Percentiles rank a stretch among this genome's conserved stretches.
phyloP scores from a whole-genome alignment of 257 asterid genomes.

The Solanum rostratum region DNA sequence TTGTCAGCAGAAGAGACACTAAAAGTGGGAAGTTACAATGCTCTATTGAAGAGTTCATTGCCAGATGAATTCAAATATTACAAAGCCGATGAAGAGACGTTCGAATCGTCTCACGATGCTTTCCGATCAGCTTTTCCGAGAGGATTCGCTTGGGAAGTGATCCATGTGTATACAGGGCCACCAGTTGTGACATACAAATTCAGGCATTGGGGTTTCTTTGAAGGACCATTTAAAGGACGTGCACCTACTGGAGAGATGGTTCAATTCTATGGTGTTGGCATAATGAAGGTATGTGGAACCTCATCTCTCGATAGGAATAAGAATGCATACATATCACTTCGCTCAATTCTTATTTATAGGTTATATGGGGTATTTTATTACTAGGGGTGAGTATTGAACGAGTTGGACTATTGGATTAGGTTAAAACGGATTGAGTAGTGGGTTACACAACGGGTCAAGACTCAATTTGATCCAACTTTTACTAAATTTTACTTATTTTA shows the following conservation, averaged over 20 bases:
- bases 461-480: too few species aligned
- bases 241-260: constrained; percentile 68
- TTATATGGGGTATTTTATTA: too few species aligned
- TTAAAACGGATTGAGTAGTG: too few species aligned
- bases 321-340: too few species aligned
- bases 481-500: too few species aligned
- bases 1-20: constrained; percentile 63
- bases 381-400: too few species aligned
- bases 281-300: too few species aligned
- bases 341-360: too few species aligned
- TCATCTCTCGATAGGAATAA: too few species aligned
- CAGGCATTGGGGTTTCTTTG: constrained; percentile 91
- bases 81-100: constrained; percentile 76
- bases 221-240: constrained; percentile 73
- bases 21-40: constrained; percentile 66
- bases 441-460: too few species aligned
- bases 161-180: constrained; percentile 61
- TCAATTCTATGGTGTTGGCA: constrained; percentile 54
- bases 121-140: constrained; percentile 70
- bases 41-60: constrained; percentile 65
- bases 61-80: constrained; percentile 65
- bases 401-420: too few species aligned
- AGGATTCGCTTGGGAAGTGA: constrained; percentile 86
- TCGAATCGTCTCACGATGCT: constrained; percentile 65
- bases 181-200: constrained; percentile 65